These are phyloP conservation scores for Mycena maculata DNA, from an alignment of 768 basidiomycete species.

Conservation along the genomic window DNA sequence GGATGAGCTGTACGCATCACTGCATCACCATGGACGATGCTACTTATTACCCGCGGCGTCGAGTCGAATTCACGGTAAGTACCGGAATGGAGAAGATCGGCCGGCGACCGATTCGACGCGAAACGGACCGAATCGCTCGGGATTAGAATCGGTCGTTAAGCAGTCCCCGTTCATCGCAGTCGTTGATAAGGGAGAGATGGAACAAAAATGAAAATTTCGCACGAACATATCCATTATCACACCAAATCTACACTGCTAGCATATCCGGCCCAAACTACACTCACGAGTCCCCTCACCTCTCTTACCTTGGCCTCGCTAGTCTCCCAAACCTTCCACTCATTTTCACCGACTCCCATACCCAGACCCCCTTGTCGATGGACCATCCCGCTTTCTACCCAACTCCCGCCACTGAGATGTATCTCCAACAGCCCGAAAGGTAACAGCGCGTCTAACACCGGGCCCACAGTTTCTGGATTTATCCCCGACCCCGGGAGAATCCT, in stretches of 20 bases:
- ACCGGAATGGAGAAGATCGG: too few species aligned
- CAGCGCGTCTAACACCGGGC: slow-evolving; percentile 59
- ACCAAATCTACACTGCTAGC: slow-evolving; percentile 4
- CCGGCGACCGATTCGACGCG: too few species aligned
- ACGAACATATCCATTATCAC: not conserved
- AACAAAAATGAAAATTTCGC: too few species aligned
- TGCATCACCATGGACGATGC: too few species aligned
- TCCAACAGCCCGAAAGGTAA: slow-evolving; percentile 70
- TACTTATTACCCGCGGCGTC: too few species aligned
- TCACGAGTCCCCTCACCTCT: slow-evolving; percentile 61
- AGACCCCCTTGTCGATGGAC: slow-evolving; percentile 63
- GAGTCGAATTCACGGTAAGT: too few species aligned
- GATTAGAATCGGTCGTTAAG: too few species aligned
- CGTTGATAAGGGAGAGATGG: too few species aligned
- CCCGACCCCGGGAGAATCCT: slow-evolving; percentile 82
- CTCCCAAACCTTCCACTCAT: slow-evolving; percentile 78
- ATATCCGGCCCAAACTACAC: slow-evolving; percentile 42
- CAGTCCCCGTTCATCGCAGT: too few species aligned
- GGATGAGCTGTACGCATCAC: not conserved
- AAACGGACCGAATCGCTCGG: too few species aligned
- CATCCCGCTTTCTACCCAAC: slow-evolving; percentile 69
- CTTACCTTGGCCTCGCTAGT: slow-evolving; percentile 65
- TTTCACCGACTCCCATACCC: slow-evolving; percentile 72
- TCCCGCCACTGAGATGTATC: slow-evolving; percentile 80
- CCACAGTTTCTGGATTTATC: slow-evolving; percentile 69